Base-by-base conservation (phyloP, 2,329 filamentous ascomycete genomes). In the Penicillium fuscoglaucum region DNA sequence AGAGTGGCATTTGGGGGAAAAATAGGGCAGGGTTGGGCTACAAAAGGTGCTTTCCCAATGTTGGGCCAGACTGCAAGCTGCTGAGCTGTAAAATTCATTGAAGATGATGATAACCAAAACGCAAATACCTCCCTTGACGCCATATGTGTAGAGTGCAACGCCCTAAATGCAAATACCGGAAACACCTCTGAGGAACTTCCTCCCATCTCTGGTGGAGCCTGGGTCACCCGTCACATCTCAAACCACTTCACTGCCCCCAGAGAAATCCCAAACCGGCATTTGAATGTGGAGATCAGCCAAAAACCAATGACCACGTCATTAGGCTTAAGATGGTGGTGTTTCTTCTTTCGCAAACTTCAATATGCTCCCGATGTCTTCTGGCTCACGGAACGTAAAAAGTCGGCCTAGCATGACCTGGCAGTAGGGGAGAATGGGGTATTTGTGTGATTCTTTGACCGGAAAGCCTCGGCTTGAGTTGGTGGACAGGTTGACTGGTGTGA, bases 61-160 rank as follows among this genome's bases (percentile, higher is more conserved):
- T 50, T 24, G 47, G 40, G 44, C 39, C 24, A 41, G 21, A 57
- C 29, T 35, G 43, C 29, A 54, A 48, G n/a, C 21, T n/a, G 43
- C 15, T 54, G 41, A 61, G 28, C 41, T 39, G 47, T 44, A 33
- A 41, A 52, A 37, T 58, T 41, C 39, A 54, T 53, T 39, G 44
- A 49, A 55, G 26, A 48, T 40, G 41, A 47, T 29, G n/a, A 51
- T 28, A 48, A 49, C 10, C 45, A 58, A 48, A 60, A 49, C 19
- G 51, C 54, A 60, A 57, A 60, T 53, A 41, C 54, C 51, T 52
- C 43, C 54, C 46, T 60, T 55, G 51, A 60, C 60, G 60, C 60
- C 60, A 52, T 52, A 55, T 49, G 52, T 49, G 37, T 45, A 48
- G 50, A 54, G 41, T 55, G 47, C 44, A 60, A 62, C 60, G 60